Conservation (phyloP, 768 basidiomycete species). For the Phanerochaete carnosa region DNA sequence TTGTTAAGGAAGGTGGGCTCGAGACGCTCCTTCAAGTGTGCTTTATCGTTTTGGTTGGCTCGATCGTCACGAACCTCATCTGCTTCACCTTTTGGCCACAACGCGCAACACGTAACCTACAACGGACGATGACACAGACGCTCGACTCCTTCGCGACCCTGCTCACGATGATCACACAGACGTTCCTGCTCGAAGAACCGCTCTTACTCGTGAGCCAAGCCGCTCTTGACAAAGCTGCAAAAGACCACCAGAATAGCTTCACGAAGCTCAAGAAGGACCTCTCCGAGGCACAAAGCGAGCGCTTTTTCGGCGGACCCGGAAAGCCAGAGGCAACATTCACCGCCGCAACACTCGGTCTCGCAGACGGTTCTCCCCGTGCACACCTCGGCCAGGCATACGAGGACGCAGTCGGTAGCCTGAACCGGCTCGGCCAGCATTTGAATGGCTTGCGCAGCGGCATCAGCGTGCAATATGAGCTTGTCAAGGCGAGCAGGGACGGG, state of each 20-base stretch:
- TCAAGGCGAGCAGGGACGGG: constrained; percentile 53
- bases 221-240: constrained; percentile 74
- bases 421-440: constrained; percentile 89
- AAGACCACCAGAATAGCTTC: constrained; percentile 86
- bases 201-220: constrained; percentile 53
- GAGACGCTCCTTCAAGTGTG: constrained; percentile 70
- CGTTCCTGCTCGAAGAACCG: constrained; percentile 80
- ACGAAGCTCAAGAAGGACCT: constrained; percentile 85
- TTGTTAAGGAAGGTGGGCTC: constrained; percentile 88
- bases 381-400: constrained; percentile 63
- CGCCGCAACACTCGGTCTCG: constrained; percentile 4
- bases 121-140: constrained; percentile 79
- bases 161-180: constrained; percentile 73
- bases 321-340: constrained; percentile 7
- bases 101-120: constrained; percentile 79
- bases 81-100: constrained; percentile 85
- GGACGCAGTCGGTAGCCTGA: constrained; percentile 83
- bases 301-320: constrained; percentile 39
- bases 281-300: constrained; percentile 85
- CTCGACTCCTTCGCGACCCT: constrained; percentile 88
- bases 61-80: constrained; percentile 73
- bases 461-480: constrained; percentile 77
- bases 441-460: constrained; percentile 86
- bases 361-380: constrained; percentile 16
- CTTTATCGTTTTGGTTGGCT: constrained; percentile 67